phyloP scores from a whole-genome alignment of 2,329 filamentous ascomycete species.

The Fusarium bulbicola region DNA sequence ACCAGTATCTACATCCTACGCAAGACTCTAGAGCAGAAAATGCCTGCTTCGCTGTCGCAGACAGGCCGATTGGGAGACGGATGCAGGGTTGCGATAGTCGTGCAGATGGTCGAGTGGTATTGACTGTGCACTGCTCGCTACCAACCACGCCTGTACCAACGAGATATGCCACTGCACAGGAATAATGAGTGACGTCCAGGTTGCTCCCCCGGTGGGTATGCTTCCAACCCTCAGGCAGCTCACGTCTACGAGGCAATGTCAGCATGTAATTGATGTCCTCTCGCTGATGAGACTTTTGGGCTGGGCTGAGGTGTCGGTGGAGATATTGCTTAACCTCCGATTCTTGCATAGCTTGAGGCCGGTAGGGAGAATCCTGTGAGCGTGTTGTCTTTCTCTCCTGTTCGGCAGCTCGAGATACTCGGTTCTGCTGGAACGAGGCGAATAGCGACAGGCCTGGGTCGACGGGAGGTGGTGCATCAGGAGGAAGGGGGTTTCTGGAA shows the following conservation, averaged over 20 bases:
- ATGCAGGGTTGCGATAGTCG: conserved; percentile 44
- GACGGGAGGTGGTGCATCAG: conserved; percentile 31
- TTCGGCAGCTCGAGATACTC: neutral
- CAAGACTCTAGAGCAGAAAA: conserved; percentile 41
- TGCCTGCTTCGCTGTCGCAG: conserved; percentile 17
- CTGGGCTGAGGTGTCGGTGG: conserved; percentile 29
- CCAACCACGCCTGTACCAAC: conserved; percentile 42
- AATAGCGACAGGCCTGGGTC: conserved; percentile 23
- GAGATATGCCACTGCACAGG: conserved; percentile 46
- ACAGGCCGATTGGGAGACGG: conserved; percentile 34
- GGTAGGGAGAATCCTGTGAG: neutral
- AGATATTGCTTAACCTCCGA: conserved; percentile 35
- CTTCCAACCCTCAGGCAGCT: conserved; percentile 43
- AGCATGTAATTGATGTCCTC: conserved; percentile 40
- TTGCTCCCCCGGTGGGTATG: conserved; percentile 24
- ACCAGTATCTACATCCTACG: conserved; percentile 46
- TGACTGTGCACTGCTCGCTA: conserved; percentile 25
- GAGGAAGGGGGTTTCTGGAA: conserved; percentile 38
- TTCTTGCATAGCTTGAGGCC: neutral
- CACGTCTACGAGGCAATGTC: conserved; percentile 33
- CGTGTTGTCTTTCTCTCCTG: conserved; percentile 1
- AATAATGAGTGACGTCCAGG: conserved; percentile 39
- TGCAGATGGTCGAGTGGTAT: conserved; percentile 7
- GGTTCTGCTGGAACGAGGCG: conserved; percentile 11
- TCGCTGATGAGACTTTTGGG: conserved; percentile 31